These are phyloP conservation scores for Berkeleyomyces basicola DNA, from an alignment of 2,329 filamentous ascomycete genomes.

Conservation along the genomic window DNA sequence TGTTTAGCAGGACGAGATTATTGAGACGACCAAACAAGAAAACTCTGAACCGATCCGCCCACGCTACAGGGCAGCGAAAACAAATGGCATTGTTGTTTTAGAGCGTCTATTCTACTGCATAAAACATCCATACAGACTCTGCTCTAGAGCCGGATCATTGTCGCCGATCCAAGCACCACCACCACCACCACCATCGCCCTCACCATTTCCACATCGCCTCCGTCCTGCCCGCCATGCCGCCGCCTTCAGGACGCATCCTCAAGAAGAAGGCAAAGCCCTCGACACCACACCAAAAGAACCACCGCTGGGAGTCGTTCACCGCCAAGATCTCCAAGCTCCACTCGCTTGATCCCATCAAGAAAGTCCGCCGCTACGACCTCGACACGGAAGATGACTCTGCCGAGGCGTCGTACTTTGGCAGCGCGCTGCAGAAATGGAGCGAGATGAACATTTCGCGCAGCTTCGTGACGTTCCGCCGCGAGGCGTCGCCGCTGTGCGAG, in stretches of 20 bases:
- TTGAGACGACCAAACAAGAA: not conserved
- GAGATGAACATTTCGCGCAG: slow-evolving; percentile 78
- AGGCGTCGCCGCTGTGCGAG: slow-evolving; percentile 64
- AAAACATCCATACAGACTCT: too few species aligned
- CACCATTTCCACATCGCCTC: not conserved
- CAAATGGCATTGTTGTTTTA: too few species aligned
- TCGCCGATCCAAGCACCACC: too few species aligned
- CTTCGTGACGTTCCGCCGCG: slow-evolving; percentile 61
- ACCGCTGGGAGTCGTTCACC: slow-evolving; percentile 83
- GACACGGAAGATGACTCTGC: slow-evolving; percentile 60
- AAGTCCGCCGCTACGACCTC: slow-evolving; percentile 70
- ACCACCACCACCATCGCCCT: not conserved
- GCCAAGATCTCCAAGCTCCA: slow-evolving; percentile 81
- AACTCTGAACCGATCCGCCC: not conserved
- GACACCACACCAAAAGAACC: slow-evolving; percentile 63
- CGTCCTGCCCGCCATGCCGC: slow-evolving; percentile 29
- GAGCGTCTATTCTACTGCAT: too few species aligned
- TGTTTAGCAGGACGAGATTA: not conserved
- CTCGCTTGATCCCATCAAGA: slow-evolving; percentile 76
- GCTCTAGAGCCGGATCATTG: too few species aligned
- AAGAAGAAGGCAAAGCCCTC: slow-evolving; percentile 55
- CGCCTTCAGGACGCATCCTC: slow-evolving; percentile 46
- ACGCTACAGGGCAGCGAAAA: too few species aligned
- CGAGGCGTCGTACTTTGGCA: slow-evolving; percentile 73
- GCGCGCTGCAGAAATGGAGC: slow-evolving; percentile 70